Evolutionary conservation across 2,329 filamentous ascomycete genomes (phyloP), one percentile per base, ranked within the genome.

Genomic region (Tolypocladium ovalisporum): DNA sequence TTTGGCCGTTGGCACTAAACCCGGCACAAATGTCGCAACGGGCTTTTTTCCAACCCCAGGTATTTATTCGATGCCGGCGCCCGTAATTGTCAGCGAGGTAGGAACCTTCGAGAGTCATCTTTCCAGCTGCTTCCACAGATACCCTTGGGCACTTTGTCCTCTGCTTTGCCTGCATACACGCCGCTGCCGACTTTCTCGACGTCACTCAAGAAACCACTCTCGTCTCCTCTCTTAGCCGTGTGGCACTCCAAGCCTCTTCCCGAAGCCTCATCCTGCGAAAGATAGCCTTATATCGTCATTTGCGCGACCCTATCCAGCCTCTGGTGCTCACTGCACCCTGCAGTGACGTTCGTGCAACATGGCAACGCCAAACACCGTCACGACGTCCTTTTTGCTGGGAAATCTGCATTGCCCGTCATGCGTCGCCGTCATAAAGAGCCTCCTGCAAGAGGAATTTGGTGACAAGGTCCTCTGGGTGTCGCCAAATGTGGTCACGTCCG

Each of bases 401-500:
- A 90, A 91, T 69, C 77, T 91, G n/a, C 88, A 91, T 71, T 90
- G 88, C 73, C 84, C 87, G 17, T 88, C 86, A 59, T 91, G 88
- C 69, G 83, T 89, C 54, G 79, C 81, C 39, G 77, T 79, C 62
- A 89, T 91, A 66, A 78, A 83, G 65, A 74, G 79, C 56, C 77
- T 80, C 59, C 72, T 90, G 58, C 75, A 68, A 58, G 76, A 75
- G 51, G 69, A 70, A 24, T 81, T 73, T 62, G 66, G 63, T 56
- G 70, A 66, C 72, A 80, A 67, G 66, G 73, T 75, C 74, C 75
- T 66, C 56, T 84, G 81, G 73, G 80, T 89, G 35, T 86, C 85
- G 61, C 81, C 86, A 59, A 89, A 88, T 62, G 81, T 90, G 60
- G 80, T 90, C 64, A 86, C 85, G 42, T 88, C 87, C 54, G 83